Evolutionary conservation across 2,329 filamentous ascomycete genomes (phyloP), one percentile per base, ranked within the genome.

Genomic region (Grosmannia penicillata): DNA sequence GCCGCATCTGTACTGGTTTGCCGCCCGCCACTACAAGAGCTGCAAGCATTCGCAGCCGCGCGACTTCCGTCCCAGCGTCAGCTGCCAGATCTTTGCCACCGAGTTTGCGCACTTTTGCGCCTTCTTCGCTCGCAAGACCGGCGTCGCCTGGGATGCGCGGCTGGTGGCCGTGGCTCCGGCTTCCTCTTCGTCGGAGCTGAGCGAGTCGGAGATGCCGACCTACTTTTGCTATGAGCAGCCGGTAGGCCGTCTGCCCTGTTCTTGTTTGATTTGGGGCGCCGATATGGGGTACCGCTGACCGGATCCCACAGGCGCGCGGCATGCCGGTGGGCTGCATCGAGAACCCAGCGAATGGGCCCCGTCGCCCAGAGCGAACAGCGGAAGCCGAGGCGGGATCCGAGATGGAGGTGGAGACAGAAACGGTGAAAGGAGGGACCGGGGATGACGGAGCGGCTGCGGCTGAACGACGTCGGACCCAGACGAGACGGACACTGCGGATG

Each of bases 1-100:
- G 13, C 78, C 78, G 0, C 62, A 60, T 42, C 65, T 70, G 0
- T 86, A 83, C 57, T 69, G 66, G 46, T 70, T 73, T 33, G 70
- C 70, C 8, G 66, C 64, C 33, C 71, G 70, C 38, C 62, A 60
- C 46, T 62, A 60, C 48, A 61, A 61, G 37, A 59, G 56, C 39
- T 61, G 55, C 7, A 53, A 56, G 7, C 56, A 57, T 41, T 49
- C 45, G 6, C 52, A 56, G 15, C 52, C 61, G 7, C 53, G 47
- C 4, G 58, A 58, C 26, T 48, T 61, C 41, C 57, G 60, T 0
- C 58, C 62, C 0, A 65, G 58, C 45, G 41, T 53, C 3, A 55
- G 55, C 3, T 53, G 61, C 0, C 54, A 58, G 1, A 45, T 51
- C 3, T 67, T 70, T 49, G 37, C 49, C 3, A 37, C 43, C 2